Evolutionary conservation across 164 flowering plant species (phyloP), one percentile per base, ranked within the genome.

Genomic region (Liquidambar formosana): DNA sequence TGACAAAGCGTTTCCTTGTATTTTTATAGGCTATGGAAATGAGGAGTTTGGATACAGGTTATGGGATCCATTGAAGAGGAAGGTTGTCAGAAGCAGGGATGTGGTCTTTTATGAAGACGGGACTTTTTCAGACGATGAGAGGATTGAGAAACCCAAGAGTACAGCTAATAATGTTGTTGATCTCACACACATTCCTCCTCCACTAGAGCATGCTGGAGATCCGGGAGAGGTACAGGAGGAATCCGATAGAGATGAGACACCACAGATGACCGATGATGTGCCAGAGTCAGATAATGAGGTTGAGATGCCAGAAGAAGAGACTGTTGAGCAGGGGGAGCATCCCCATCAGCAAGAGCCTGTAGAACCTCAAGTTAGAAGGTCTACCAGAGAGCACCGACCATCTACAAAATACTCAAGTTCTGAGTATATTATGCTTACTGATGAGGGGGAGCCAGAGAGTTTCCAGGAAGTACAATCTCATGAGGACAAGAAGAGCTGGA

Each of bases 361-460:
- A 46, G 38, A 27, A 54, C n/a, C 8, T 27, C 15, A 47, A 1
- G 4, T 63, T 18, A 16, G 65, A 44, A 59, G 71, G n/a, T 59
- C 71, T 11, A 25, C 44, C 6, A 67, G 73, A 59, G 48, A 41
- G 15, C 45, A 10, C 0, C 19, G 5, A 41, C 65, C 52, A 5
- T 63, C 68, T 15, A 60, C 21, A 0, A 69, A 21, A 15, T 73
- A 73, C 27, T 21, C 65, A 10, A 3, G 13, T 10, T 57, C 10
- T 11, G 46, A 65, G 15, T 70, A 56, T 19, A 25, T 63, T 5
- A 10, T 66, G 14, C 4, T 65, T 1, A 66, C 61, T 26, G 46
- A 70, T 33, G 69, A 61, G 45, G 71, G 69, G 44, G 77, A 70
- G 46, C 69, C 49, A n/a, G 61, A 56, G 13, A 38, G 38, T n/a